Evolutionary conservation across 1,284 basidiomycete genomes (phyloP).

Genomic region (Puccinia sorghi): DNA sequence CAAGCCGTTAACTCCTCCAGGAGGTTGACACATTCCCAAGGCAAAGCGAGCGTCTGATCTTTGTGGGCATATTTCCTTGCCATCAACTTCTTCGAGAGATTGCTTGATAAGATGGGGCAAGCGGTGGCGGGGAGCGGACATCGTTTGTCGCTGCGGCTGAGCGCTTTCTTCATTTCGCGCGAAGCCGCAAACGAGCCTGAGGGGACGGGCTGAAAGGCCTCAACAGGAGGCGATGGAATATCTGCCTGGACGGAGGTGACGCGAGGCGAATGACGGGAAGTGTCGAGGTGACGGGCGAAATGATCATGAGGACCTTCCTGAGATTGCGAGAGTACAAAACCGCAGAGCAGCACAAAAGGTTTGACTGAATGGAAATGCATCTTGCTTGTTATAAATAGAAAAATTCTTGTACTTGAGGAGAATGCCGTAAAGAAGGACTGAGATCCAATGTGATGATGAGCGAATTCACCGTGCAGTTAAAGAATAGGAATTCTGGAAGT

Average conservation of each 20-base stretch:
- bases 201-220: constrained; percentile 3
- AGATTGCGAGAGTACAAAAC: constrained; percentile 11
- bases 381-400: not conserved
- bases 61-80: not conserved
- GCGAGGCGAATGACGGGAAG: not conserved
- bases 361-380: constrained; percentile 10
- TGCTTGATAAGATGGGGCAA: constrained; percentile 17
- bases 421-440: not conserved
- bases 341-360: constrained; percentile 15
- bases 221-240: not conserved
- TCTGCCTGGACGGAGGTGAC: not conserved
- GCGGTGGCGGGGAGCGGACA: constrained; percentile 1
- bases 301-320: constrained; percentile 5
- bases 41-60: constrained; percentile 10
- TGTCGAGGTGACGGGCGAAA: constrained; percentile 4
- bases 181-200: not conserved
- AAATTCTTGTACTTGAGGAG: not conserved
- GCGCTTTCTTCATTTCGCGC: not conserved
- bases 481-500: not conserved
- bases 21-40: constrained; percentile 34
- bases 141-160: not conserved
- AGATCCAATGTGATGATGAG: not conserved
- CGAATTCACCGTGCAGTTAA: not conserved
- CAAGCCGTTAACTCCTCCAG: constrained; percentile 27
- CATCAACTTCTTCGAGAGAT: not conserved